Evolutionary conservation across 2,329 filamentous ascomycete genomes (phyloP), one percentile per base, ranked within the genome.

Genomic region (Aspergillus versicolor): DNA sequence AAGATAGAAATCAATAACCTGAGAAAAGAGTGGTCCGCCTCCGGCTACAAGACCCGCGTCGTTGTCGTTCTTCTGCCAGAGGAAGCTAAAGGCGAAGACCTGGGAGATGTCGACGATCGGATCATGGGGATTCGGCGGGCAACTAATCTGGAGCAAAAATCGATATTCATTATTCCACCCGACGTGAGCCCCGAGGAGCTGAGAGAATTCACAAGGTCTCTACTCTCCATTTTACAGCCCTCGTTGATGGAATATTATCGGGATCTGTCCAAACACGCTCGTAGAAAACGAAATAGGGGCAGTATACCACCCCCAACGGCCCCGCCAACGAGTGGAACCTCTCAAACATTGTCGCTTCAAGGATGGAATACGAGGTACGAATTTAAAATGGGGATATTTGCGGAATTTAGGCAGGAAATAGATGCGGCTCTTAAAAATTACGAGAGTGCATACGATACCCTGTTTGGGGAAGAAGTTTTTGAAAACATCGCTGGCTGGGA

Each of bases 301-400:
- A 81, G 86, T 17, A 86, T 89, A 13, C 92, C 92, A 11, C 87
- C 89, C 47, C 91, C 92, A 3, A 93, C 91, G 6, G 82, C 91
- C 32, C 90, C 92, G 4, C 91, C 91, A 1, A 93, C 90, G 0
- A 87, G 83, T 19, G 91, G 90, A 27, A 95, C 91, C 1, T 95
- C 92, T 1, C 90, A 94, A 67, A 91, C 89, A 0, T 76, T 97
- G n/a, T 90, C 92, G 1, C 79, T 88, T 9, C 87, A 91, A 42
- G 92, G 91, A 3, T 99, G 93, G 94, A 92, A 91, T 67, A 88
- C 95, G 52, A 88, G 93, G 15, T 97, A 97, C 73, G 93, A 99
- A 68, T 92, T 96, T 77, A 99, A 99, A 72, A 82, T 92, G 17
- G 93, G 88, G 6, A 81, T 96, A 0, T 90, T 97, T 69, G 91